Conservation (phyloP, 805 yeast genomes). For the Teunomyces funiuensis region DNA sequence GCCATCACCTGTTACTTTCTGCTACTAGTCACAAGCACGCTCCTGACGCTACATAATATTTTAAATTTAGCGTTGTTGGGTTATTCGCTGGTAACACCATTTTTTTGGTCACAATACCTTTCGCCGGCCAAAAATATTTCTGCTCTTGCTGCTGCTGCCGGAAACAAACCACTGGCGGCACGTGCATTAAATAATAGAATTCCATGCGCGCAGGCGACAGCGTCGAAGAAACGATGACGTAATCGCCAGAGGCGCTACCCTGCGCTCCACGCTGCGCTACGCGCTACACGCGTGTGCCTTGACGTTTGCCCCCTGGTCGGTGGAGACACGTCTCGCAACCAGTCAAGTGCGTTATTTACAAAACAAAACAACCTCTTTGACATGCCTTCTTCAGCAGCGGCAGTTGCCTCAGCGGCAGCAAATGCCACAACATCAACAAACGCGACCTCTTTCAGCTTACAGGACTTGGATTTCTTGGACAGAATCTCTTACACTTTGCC, state of each 20-base stretch:
- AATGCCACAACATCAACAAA: background rate
- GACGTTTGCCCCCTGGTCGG: too few relatives aligned
- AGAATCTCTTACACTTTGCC: background rate
- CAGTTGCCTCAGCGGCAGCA: background rate
- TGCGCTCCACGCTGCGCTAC: too few relatives aligned
- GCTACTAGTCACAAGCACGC: too few relatives aligned
- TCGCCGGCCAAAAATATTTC: background rate
- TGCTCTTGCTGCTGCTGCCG: background rate
- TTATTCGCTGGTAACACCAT: conserved; percentile 1
- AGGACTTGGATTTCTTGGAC: conserved; percentile 1
- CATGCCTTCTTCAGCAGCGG: background rate
- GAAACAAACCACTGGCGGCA: background rate
- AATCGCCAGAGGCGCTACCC: too few relatives aligned
- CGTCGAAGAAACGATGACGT: too few relatives aligned
- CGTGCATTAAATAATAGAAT: too few relatives aligned
- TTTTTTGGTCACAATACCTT: background rate
- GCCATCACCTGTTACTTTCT: background rate
- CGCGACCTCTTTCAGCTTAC: background rate
- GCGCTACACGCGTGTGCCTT: too few relatives aligned
- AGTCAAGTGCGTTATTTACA: too few relatives aligned
- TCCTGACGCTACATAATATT: background rate
- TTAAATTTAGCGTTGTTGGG: background rate
- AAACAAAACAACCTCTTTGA: too few relatives aligned
- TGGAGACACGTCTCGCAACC: too few relatives aligned
- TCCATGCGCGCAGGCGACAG: too few relatives aligned